These are phyloP conservation scores for Sporothrix variecibatus DNA, from an alignment of 2,329 filamentous ascomycete species.

Conservation along the genomic window DNA sequence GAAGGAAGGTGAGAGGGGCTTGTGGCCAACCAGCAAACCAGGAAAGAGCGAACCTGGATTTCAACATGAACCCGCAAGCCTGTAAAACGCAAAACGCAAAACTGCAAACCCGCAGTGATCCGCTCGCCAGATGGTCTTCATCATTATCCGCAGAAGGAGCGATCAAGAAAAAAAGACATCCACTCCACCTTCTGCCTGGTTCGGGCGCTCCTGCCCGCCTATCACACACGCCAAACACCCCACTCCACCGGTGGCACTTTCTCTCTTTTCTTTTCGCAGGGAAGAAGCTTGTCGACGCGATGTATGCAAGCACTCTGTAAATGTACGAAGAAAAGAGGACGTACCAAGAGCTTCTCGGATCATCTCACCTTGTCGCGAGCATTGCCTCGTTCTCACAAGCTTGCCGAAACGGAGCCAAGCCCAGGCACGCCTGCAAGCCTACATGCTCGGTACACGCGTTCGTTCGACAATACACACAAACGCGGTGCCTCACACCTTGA, in stretches of 20 bases:
- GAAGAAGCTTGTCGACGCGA: constrained; percentile 16
- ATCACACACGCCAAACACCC: constrained; percentile 16
- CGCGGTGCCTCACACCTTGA: neutral
- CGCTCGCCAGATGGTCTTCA: neutral
- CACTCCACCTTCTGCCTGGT: neutral
- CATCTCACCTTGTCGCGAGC: neutral
- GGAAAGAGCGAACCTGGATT: neutral
- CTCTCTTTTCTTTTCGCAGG: neutral
- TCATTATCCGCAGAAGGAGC: constrained; percentile 10
- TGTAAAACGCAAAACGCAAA: neutral
- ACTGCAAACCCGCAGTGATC: neutral
- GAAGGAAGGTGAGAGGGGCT: neutral
- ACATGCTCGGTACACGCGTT: neutral
- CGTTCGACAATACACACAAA: neutral
- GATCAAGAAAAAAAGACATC: constrained; percentile 4
- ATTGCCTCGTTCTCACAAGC: neutral
- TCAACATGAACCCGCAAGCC: neutral
- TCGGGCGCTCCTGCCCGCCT: constrained; percentile 17
- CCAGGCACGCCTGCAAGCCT: neutral
- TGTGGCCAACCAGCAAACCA: constrained; percentile 21
- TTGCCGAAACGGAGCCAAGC: neutral
- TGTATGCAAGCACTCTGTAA: constrained; percentile 10
- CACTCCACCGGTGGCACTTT: constrained; percentile 6
- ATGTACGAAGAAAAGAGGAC: neutral
- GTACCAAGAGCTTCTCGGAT: neutral